Base-by-base conservation (phyloP, 2,329 filamentous ascomycete species). In the Penicillium griseofulvum region DNA sequence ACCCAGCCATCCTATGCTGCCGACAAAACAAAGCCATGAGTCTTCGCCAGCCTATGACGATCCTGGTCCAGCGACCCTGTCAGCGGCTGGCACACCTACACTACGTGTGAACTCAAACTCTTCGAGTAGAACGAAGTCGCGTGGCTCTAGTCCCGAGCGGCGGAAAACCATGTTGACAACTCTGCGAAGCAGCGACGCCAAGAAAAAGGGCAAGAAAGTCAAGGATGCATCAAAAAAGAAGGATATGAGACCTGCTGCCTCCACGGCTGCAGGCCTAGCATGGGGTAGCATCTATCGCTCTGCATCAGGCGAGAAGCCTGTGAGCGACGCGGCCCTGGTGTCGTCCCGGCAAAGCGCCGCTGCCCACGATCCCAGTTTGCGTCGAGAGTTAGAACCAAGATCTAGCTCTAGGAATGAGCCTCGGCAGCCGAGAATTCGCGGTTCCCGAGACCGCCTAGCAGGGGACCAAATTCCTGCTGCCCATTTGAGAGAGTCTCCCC, bases 211-310 rank as follows among this genome's bases (percentile, higher is more conserved):
- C 14, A 78, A 79, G 52, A 74, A 78, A 43, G 26, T 56, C 42
- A 76, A 82, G 65, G 49, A 57, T 19, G 54, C 52, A 28, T 50
- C 65, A 17, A 69, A 67, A 29, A 73, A 76, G 49, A 77, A 71
- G 45, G 74, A 76, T 31, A 68, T 74, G 36, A 79, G 78, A n/a
- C 78, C 80, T 36, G 81, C 82, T 55, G 83, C 84, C 19, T 82
- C 84, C 17, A 84, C 82, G 63, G 85, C 85, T 3, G 85, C 85
- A 2, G 83, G 83, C 4, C 77, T 86, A 55, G 84, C 84, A n/a
- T 87, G 84, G 83, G 63, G 76, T 58, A 69, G 74, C 65, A 66
- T 70, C 17, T 67, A 69, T 29, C 66, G 63, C 7, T 48, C 67
- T 11, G 56, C 63, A 0, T 66, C 63, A 24, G 61, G 64, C 7